phyloP scores from a whole-genome alignment of 495 filamentous ascomycete genomes.

The Neurospora sp. region DNA sequence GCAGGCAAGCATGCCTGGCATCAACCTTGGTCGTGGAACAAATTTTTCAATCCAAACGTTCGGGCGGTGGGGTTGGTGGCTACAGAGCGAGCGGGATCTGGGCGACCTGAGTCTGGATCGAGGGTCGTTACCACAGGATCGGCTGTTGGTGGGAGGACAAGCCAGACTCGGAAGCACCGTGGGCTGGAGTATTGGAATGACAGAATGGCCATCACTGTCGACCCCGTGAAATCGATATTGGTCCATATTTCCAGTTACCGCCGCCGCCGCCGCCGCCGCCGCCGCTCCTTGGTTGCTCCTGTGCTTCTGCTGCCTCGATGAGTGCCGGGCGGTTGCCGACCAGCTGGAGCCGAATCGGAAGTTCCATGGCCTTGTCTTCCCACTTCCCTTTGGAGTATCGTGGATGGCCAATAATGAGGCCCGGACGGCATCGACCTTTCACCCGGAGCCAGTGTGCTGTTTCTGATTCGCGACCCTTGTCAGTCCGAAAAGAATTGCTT shows the following conservation, averaged over 20 bases:
- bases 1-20: neutral
- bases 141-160: neutral
- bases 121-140: neutral
- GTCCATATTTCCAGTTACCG: neutral
- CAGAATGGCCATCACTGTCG: neutral
- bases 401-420: conserved; percentile 1
- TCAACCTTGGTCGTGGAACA: conserved; percentile 5
- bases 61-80: conserved; percentile 11
- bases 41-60: conserved; percentile 11
- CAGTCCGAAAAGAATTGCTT: conserved; percentile 3
- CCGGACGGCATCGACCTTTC: neutral
- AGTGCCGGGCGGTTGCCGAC: neutral
- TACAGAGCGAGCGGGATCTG: neutral
- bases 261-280: neutral
- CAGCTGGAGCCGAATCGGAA: neutral
- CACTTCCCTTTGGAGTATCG: neutral
- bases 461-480: conserved; percentile 9
- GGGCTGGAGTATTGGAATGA: neutral
- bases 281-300: neutral
- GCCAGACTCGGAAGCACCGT: neutral
- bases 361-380: neutral
- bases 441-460: neutral
- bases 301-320: neutral
- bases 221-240: neutral
- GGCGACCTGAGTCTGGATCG: neutral